Evolutionary conservation across 1,139 yeast genomes (phyloP), one percentile per base, ranked within the genome.

Genomic region (Hansenula sp.): DNA sequence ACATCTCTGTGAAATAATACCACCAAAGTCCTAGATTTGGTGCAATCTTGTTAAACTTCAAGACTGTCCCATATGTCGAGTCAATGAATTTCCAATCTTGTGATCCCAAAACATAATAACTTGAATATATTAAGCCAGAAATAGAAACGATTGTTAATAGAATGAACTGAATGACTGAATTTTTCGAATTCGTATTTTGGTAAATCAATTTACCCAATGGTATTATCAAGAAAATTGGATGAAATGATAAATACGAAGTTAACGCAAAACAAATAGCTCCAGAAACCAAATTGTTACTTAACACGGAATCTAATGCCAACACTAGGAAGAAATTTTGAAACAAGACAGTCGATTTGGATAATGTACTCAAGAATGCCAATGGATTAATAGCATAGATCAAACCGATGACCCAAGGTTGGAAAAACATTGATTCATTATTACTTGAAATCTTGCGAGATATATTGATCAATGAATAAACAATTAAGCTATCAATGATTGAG

Each of bases 1-100:
- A 93, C 82, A 93, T 87, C 62, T 93, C 99, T 27, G 94, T 85
- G 70, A 93, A 93, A 55, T 91, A 81, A 68, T 93, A 93, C 99
- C 99, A 93, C 99, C 99, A 93, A 33, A 93, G 71, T 0, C 99
- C 99, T 51, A 93, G 13, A 36, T 57, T 57, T 19, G 96, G 96
- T 6, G 80, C 73, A 50, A 89, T 78, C 50, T 88, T 89, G 40
- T 74, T 73, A 55, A 87, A 83, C 30, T 72, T 66, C 8, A 89
- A 58, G 10, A 79, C 67, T 0, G 83, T 74, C 15, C 84, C 80
- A 58, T 84, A 87, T 48, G 87, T 80, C 36, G 81, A 76, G 16
- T 63, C 59, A 3, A 89, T 41, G 57, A 85, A 91, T 44, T 73
- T 66, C 71, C 76, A 72, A 11, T 76, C 71, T 13, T 67, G 63